Base-by-base conservation (phyloP, 352 stramenopile species). In the Pythium brachiatum region DNA sequence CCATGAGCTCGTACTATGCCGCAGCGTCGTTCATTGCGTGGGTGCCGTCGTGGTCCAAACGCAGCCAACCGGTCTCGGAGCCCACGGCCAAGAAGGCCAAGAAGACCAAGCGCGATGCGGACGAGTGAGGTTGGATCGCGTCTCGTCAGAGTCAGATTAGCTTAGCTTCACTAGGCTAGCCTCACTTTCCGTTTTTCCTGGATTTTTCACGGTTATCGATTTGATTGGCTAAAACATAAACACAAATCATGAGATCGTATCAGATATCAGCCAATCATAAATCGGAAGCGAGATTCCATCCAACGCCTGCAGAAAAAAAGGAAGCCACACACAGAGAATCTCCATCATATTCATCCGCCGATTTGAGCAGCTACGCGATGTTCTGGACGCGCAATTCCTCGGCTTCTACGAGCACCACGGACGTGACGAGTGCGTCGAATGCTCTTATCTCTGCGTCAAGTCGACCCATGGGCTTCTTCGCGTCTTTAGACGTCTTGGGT, bases 381-480 rank as follows among this genome's bases (percentile, higher is more conserved):
- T 66, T 66, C 26, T 66, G 59, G 59, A 60, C 50, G 59, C 59
- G 59, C 51, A 39, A 20, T 27, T n/a, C 23, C 13, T 38, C 50
- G 25, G 13, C 51, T 8, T 48, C 51, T 15, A 31, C 59, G 18
- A 16, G 12, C 20, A 8, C 39, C 12, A 51, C 38, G 34, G 59
- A 60, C 50, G 44, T 52, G 13, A 53, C 23, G 7, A 29, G 23
- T 20, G 50, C 51, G 1, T 25, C 18, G 15, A 55, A 52, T 29
- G 41, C 54, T 41, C 27, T 60, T 2, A 50, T 44, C 20, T 36
- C 48, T 8, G 32, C 51, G 51, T 29, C 29, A 27, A 60, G 59
- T 60, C 59, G 38, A 55, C 55, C 51, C 39, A 58, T 57, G 51
- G 59, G 59, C 18, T 66, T 66, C 52, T 55, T 66, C 9, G 39